Evolutionary conservation across 23 red algal species (phyloP), one percentile per base, ranked within the genome.

Genomic region (Cyanidium caldarium): DNA sequence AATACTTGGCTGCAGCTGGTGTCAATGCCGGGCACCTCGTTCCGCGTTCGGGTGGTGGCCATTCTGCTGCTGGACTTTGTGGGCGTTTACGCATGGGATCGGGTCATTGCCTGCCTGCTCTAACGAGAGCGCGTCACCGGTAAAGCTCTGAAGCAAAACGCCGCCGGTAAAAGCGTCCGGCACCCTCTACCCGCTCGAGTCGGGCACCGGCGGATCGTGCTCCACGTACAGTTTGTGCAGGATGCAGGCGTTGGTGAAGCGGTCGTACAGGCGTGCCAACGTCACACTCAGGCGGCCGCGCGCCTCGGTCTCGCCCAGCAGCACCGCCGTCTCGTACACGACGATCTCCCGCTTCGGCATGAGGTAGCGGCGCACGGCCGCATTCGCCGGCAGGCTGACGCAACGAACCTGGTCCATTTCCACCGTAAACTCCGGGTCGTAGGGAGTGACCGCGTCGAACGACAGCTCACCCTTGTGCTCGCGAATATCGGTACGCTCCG

Each of bases 1-100:
- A 89, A 89, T 38, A 42, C 73, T 25, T 82, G 61, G 21, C 81
- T 89, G 77, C 65, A 89, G 42, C 72, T 89, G 39, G 78, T 65
- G 26, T 44, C 71, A 39, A 81, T 78, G 58, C 85, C 85, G 26
- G 69, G 66, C 30, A 38, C 30, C 39, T 26, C 68, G 34, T 36
- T 82, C 13, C 85, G 80, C 45, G 17, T 38, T 33, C 37, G 61
- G 38, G 75, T 82, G 1, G 35, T 67, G 14, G 57, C 70, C 42
- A 28, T 82, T 29, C 65, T 89, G 40, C 13, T 66, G 12, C 45
- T 57, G 33, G 85, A 89, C 38, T 71, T 81, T 23, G 1, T 89
- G n/a, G 70, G 69, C 29, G 71, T 66, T 30, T 77, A 69, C 26
- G 42, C 67, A 33, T 67, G 73, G 58, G 77, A 89, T 65, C 51